Base-by-base conservation (phyloP, 768 basidiomycete genomes). In the Lanmaoa pseudosensibilis region DNA sequence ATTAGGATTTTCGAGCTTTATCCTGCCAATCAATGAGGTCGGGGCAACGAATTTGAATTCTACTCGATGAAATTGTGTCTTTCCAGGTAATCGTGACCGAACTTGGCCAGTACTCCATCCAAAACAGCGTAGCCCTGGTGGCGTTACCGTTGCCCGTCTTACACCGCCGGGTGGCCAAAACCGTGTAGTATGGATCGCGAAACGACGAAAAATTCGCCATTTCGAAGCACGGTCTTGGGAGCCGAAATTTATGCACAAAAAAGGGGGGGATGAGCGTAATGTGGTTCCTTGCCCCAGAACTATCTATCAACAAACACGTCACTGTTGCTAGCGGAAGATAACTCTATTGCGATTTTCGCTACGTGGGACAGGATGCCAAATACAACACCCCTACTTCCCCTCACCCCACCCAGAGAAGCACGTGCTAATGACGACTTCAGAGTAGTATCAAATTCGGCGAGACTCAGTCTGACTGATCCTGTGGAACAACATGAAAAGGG, bases 21-120 rank as follows among this genome's bases (percentile, higher is more conserved):
- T 62, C 50, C 21, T 55, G 44, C 39, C 57, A 59, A 52, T 56
- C 57, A 47, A 36, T 19, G 48, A 6, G 10, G 18, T 25, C 45
- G 36, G 46, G 38, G 27, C 50, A 30, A 46, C 41, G 33, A 40
- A 50, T 55, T 25, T 23, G 37, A 12, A 30, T 33, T 34, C 39
- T 4, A 15, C 43, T 10, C 30, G 12, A 11, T 25, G 18, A 33
- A 36, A n/a, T 11, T 19, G 15, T 46, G 27, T 36, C 40, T 37
- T 25, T 51, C 43, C 11, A 50, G 34, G 41, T 13, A 32, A 37
- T 44, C 15, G 38, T 27, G 3, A n/a, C n/a, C 27, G 5, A n/a
- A 12, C 15, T 7, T 23, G 25, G 15, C 30, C 55, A 21, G 6
- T 8, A 30, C 27, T 27, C 19, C 13, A 43, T 41, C 49, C 33